These are phyloP conservation scores for Symmetrospora coprosmae DNA, from an alignment of 768 basidiomycete species.

Conservation along the genomic window DNA sequence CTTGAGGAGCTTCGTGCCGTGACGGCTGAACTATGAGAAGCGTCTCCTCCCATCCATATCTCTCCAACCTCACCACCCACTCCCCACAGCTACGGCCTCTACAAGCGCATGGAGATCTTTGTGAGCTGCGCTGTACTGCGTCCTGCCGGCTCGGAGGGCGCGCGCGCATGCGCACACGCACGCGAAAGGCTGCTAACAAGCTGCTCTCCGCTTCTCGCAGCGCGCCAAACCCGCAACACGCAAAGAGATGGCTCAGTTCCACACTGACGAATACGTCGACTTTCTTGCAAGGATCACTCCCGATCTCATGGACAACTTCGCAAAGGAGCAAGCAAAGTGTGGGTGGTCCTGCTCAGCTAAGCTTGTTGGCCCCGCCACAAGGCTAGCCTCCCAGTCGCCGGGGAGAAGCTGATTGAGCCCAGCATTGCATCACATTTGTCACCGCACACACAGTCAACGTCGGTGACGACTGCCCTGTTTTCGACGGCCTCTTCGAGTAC, in stretches of 20 bases:
- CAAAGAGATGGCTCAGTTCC: slow-evolving; percentile 97
- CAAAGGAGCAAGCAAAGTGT: slow-evolving; percentile 96
- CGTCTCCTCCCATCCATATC: not conserved
- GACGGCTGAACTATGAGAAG: slow-evolving; percentile 24
- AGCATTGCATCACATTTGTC: too few relatives aligned
- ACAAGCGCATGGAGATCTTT: slow-evolving; percentile 99
- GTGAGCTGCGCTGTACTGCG: slow-evolving; percentile 44
- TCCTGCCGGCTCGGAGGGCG: too few relatives aligned
- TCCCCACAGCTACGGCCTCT: slow-evolving; percentile 55
- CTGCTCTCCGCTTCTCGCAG: slow-evolving; percentile 41
- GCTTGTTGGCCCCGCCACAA: not conserved
- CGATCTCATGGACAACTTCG: slow-evolving; percentile 81
- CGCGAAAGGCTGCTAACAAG: too few relatives aligned
- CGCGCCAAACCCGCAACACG: slow-evolving; percentile 98
- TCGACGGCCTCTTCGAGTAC: slow-evolving; percentile 96
- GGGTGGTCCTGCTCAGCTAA: slow-evolving; percentile 28
- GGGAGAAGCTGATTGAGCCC: too few relatives aligned
- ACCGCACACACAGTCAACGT: slow-evolving; percentile 55
- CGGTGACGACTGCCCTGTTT: slow-evolving; percentile 96
- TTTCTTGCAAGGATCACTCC: slow-evolving; percentile 87
- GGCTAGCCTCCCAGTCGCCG: not conserved
- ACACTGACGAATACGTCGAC: slow-evolving; percentile 97
- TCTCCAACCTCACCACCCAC: not conserved
- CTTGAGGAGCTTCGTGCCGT: too few relatives aligned
- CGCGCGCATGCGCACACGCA: too few relatives aligned